phyloP scores from a whole-genome alignment of 2,329 filamentous ascomycete genomes.

The Apiospora phragmitis region DNA sequence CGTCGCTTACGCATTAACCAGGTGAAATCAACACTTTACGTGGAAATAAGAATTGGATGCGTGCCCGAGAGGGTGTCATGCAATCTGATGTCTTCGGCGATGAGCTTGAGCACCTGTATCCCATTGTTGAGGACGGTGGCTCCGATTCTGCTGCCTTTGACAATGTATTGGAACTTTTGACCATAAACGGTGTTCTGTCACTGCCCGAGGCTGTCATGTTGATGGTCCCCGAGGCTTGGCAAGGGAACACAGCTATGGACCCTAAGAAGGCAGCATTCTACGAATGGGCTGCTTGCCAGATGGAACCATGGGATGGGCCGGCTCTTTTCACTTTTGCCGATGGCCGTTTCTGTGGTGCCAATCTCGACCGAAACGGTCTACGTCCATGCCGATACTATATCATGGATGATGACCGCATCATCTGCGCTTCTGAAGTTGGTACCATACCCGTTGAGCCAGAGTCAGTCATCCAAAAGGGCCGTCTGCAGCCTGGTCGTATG shows the following conservation, averaged over 20 bases:
- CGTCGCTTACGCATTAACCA: conserved; percentile 24
- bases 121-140: conserved; percentile 93
- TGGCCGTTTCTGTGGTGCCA: conserved; percentile 94
- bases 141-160: conserved; percentile 97
- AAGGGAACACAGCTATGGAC: conserved; percentile 89
- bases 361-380: conserved; percentile 92
- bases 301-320: conserved; percentile 98
- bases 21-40: conserved; percentile 94
- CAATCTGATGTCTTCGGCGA: conserved; percentile 91
- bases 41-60: conserved; percentile 99
- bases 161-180: conserved; percentile 90
- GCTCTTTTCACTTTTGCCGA: conserved; percentile 97
- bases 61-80: conserved; percentile 91
- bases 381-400: conserved; percentile 96
- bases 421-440: conserved; percentile 95
- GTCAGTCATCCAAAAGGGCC: conserved; percentile 86
- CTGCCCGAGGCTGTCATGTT: conserved; percentile 96
- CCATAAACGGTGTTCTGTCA: conserved; percentile 93
- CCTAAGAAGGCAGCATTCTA: conserved; percentile 96
- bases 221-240: conserved; percentile 98
- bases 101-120: conserved; percentile 86
- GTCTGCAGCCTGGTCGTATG: conserved; percentile 94
- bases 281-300: conserved; percentile 97
- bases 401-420: conserved; percentile 93
- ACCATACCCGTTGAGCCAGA: conserved; percentile 91